phyloP scores from a whole-genome alignment of 2,329 filamentous ascomycete genomes.

The Claviceps paspali region DNA sequence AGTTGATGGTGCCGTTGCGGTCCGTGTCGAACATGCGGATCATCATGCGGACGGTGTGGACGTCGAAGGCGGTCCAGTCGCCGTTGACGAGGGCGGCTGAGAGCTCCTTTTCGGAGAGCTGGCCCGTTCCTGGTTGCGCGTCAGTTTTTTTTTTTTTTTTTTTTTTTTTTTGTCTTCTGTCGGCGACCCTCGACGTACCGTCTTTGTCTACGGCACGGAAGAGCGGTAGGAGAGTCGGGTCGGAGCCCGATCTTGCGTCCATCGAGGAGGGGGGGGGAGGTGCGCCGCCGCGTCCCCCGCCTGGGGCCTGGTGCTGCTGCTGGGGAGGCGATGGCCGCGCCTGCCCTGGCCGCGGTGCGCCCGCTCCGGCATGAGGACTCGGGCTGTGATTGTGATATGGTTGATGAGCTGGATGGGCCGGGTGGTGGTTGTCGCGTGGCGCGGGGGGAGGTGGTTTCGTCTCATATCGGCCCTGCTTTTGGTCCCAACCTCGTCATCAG shows the following conservation, averaged over 20 bases:
- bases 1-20: slow-evolving; percentile 75
- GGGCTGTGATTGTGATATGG: slow-evolving; percentile 3
- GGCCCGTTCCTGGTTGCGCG: slow-evolving; percentile 45
- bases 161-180: too few relatives aligned
- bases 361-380: not conserved
- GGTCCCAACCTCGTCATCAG: too few relatives aligned
- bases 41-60: slow-evolving; percentile 95
- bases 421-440: slow-evolving; percentile 6
- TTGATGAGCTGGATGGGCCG: slow-evolving; percentile 1
- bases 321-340: slow-evolving; percentile 22
- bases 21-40: slow-evolving; percentile 98
- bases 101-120: slow-evolving; percentile 75
- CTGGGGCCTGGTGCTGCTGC: too few relatives aligned
- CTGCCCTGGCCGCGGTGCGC: not conserved
- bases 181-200: slow-evolving; percentile 44
- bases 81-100: slow-evolving; percentile 87
- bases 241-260: slow-evolving; percentile 34
- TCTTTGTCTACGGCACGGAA: slow-evolving; percentile 87
- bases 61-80: slow-evolving; percentile 88
- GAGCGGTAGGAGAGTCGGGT: slow-evolving; percentile 65
- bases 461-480: slow-evolving; percentile 27
- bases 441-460: slow-evolving; percentile 27
- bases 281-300: too few relatives aligned
- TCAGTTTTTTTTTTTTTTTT: not conserved
- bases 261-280: slow-evolving; percentile 52